Percentiles rank a stretch among this genome's conserved stretches.
Evolutionary conservation across 1,284 basidiomycete genomes (phyloP).

Genomic region (Cystobasidium slooffiae): DNA sequence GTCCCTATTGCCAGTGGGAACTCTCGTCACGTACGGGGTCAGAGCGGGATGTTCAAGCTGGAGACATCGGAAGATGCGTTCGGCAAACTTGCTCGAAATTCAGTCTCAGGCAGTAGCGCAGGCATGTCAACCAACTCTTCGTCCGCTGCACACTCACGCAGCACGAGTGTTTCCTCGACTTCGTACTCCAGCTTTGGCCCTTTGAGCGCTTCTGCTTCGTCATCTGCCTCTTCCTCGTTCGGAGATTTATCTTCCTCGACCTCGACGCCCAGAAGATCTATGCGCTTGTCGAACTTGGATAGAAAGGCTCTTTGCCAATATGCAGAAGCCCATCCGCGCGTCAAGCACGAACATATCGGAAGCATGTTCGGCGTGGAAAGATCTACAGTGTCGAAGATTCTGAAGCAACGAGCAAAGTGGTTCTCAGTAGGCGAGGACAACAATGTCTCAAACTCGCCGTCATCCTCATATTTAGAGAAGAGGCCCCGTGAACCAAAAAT

Average conservation of each 20-base stretch:
- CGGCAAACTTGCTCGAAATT: neutral
- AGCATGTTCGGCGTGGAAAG: constrained; percentile 76
- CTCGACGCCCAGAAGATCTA: constrained; percentile 9
- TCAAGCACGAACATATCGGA: constrained; percentile 77
- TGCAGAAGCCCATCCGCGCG: constrained; percentile 60
- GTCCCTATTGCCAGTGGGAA: too few species aligned
- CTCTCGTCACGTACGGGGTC: neutral
- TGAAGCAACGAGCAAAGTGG: constrained; percentile 82
- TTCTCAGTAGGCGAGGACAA: constrained; percentile 62
- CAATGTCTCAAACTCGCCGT: neutral
- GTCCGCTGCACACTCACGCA: constrained; percentile 23
- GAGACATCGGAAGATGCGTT: neutral
- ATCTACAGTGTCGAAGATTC: constrained; percentile 89
- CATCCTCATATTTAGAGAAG: neutral
- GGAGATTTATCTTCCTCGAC: constrained; percentile 12
- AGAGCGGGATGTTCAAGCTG: neutral
- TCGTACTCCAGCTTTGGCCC: constrained; percentile 13
- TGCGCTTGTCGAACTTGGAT: constrained; percentile 67
- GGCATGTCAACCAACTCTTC: constrained; percentile 4
- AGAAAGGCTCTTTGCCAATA: constrained; percentile 76
- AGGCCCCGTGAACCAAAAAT: constrained; percentile 46
- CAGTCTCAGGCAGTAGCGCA: neutral
- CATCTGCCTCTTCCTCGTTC: constrained; percentile 30
- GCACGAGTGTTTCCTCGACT: constrained; percentile 16
- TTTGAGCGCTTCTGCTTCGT: constrained; percentile 16